Evolutionary conservation across 257 asterid species (phyloP).

Genomic region (Penstemon eatonii): DNA sequence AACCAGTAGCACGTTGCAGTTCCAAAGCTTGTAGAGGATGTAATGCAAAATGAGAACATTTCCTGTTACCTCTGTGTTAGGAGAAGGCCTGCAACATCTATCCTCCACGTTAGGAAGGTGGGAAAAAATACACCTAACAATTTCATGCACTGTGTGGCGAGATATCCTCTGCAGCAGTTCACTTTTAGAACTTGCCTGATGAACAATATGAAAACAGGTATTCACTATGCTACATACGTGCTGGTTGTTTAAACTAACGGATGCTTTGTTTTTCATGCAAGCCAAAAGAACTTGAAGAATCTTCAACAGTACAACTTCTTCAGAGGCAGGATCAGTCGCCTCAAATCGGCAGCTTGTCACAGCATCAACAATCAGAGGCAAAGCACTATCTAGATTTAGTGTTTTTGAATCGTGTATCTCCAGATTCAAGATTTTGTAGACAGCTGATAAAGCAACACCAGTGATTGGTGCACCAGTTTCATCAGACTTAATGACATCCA

Average conservation of each 20-base stretch:
- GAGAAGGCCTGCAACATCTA: constrained; percentile 29
- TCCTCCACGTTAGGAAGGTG: constrained; percentile 64
- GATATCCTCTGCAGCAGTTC: constrained; percentile 84
- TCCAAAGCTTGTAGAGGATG: constrained; percentile 3
- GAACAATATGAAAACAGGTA: constrained; percentile 88
- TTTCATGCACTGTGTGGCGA: constrained; percentile 94
- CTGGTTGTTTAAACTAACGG: constrained; percentile 69
- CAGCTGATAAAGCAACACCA: constrained; percentile 91
- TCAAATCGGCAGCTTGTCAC: constrained; percentile 98
- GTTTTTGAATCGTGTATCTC: constrained; percentile 69
- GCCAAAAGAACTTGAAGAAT: constrained; percentile 96
- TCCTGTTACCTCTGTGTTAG: constrained; percentile 52
- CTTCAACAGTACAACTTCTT: constrained; percentile 95
- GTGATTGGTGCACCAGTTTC: constrained; percentile 98
- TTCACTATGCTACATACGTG: constrained; percentile 90
- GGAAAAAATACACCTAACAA: constrained; percentile 75
- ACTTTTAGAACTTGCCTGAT: constrained; percentile 91
- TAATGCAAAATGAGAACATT: constrained; percentile 11
- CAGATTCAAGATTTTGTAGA: constrained; percentile 76
- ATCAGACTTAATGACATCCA: constrained; percentile 91
- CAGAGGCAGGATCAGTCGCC: constrained; percentile 98
- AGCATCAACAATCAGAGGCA: constrained; percentile 84
- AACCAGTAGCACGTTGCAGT: constrained; percentile 19
- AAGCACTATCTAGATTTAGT: constrained; percentile 71
- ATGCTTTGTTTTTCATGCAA: constrained; percentile 89